These are phyloP conservation scores for Ascochyta koolunga DNA, from an alignment of 2,329 filamentous ascomycete species.

Conservation along the genomic window DNA sequence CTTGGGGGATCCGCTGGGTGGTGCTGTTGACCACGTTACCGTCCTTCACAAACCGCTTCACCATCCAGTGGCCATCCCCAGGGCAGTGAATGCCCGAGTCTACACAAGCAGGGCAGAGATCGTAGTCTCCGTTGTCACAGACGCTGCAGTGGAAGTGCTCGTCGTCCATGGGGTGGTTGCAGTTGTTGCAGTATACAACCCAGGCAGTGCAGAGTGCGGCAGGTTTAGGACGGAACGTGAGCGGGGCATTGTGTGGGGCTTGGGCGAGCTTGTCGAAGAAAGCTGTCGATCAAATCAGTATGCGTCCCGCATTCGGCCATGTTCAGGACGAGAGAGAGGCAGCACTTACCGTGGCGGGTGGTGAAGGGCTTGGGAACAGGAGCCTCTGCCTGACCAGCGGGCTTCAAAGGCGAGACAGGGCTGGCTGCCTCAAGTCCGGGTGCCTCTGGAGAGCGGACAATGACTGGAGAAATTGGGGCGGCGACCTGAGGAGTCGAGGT, in stretches of 20 bases:
- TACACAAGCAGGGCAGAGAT: slow-evolving; percentile 84
- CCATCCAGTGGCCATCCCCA: slow-evolving; percentile 85
- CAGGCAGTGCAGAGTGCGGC: slow-evolving; percentile 59
- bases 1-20: slow-evolving; percentile 79
- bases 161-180: slow-evolving; percentile 76
- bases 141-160: slow-evolving; percentile 93
- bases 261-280: slow-evolving; percentile 42
- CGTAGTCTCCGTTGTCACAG: slow-evolving; percentile 92
- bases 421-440: slow-evolving; percentile 26
- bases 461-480: slow-evolving; percentile 34
- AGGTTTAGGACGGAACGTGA: slow-evolving; percentile 51
- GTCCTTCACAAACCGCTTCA: slow-evolving; percentile 83
- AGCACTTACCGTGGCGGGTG: slow-evolving; percentile 39
- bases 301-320: not conserved
- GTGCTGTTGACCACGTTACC: slow-evolving; percentile 83
- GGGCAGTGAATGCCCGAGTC: slow-evolving; percentile 77
- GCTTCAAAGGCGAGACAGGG: slow-evolving; percentile 33
- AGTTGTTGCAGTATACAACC: slow-evolving; percentile 93
- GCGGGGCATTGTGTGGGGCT: slow-evolving; percentile 31
- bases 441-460: slow-evolving; percentile 34
- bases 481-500: slow-evolving; percentile 30
- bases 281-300: slow-evolving; percentile 25
- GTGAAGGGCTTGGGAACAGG: slow-evolving; percentile 51
- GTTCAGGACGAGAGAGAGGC: not conserved
- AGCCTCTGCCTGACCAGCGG: slow-evolving; percentile 43